Base-by-base conservation (phyloP, 2,329 filamentous ascomycete genomes). In the Sarocladium brachiariae region DNA sequence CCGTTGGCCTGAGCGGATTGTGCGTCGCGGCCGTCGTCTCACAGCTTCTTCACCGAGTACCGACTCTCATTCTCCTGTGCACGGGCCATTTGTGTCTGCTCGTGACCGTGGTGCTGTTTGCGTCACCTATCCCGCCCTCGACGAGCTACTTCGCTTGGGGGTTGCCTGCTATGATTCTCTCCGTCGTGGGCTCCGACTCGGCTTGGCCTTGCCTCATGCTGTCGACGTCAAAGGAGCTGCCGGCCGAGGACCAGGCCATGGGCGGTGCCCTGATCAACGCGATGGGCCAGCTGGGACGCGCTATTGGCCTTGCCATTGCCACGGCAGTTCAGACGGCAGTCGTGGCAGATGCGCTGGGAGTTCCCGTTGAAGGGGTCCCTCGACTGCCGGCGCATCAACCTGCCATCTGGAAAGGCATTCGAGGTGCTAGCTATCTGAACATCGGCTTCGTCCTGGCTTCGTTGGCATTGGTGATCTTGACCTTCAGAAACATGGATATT, bases 211-310 rank as follows among this genome's bases (percentile, higher is more conserved):
- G 77, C 4, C 67, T 87, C 16, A 82, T 80, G 0, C 71, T 88
- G 0, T 86, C 85, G 60, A 83, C 79, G 0, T 83, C 83, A 0
- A 78, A 80, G 53, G 71, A 77, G 0, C 70, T 88, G 1, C 78
- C 83, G 0, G 68, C 70, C 1, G 77, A 80, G 47, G 83, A 88
- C 54, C 84, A 87, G 58, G 81, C 82, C 1, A 63, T 87, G 0
- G 84, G 83, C 1, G 84, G 83, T 1, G 84, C 82, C 0, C 72
- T 87, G 8, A 79, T 87, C 60, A 86, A 86, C 53, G 76, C 83
- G 0, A 76, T 83, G 11, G 80, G 79, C 0, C 82, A 86, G 58
- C 69, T 87, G 27, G 84, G 84, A 0, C 71, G 84, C 6, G 77
- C 83, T 1, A 74, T 87, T n/a, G 77, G 81, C 1, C 68, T 87